These are phyloP conservation scores for Colletotrichum higginsianum DNA, from an alignment of 2,329 filamentous ascomycete species.

Conservation along the genomic window DNA sequence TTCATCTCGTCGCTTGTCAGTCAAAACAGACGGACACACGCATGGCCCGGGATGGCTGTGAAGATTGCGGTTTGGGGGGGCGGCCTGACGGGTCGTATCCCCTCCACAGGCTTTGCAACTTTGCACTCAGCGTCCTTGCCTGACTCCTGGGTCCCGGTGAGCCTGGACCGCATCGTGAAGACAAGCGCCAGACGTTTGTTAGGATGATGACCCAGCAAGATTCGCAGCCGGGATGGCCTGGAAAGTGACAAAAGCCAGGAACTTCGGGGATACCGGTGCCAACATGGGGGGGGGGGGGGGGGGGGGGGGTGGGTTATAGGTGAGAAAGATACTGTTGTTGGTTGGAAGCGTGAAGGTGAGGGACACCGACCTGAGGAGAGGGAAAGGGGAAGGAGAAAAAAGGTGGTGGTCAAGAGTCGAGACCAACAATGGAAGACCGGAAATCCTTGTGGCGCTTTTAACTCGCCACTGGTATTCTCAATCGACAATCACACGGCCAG, in stretches of 20 bases:
- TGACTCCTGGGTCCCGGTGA: neutral
- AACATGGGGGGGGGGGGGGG: neutral
- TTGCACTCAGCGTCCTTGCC: slow-evolving; percentile 12
- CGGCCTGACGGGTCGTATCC: neutral
- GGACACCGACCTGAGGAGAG: neutral
- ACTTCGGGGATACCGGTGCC: neutral
- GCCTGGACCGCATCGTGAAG: slow-evolving; percentile 5
- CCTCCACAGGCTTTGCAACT: slow-evolving; percentile 11
- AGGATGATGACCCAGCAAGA: neutral
- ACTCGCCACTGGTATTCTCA: neutral
- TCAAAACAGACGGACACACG: neutral
- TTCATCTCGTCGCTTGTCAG: neutral
- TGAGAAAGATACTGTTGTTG: neutral
- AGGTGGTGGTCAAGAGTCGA: neutral
- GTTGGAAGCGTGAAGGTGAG: neutral
- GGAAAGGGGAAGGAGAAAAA: neutral
- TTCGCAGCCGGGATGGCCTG: neutral
- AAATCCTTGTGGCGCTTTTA: neutral
- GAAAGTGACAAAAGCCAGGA: neutral
- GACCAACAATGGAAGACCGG: neutral
- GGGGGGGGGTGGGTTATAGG: neutral
- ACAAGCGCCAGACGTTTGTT: neutral
- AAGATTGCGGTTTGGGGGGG: neutral
- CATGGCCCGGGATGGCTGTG: neutral
- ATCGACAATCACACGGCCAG: neutral